A percentile compares a stretch with the other conserved stretches of the same genome.
These are phyloP conservation scores for Schizophyllum commune DNA, from an alignment of 1,284 basidiomycete genomes.

Conservation along the genomic window DNA sequence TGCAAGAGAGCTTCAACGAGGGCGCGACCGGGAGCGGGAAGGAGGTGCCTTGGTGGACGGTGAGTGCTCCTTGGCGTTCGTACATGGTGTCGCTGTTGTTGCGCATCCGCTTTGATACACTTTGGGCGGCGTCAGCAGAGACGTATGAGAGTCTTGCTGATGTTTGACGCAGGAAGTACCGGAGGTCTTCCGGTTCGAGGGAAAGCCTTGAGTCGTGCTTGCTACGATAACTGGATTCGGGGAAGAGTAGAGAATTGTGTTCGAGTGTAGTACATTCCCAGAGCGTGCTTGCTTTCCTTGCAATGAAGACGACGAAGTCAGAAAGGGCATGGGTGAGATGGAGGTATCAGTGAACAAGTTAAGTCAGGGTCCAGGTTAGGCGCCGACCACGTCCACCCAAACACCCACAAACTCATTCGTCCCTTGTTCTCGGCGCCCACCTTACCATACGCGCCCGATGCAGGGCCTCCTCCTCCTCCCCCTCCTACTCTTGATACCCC, in stretches of 20 bases:
- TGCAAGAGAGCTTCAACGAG: slow-evolving; percentile 70
- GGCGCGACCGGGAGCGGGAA: slow-evolving; percentile 63
- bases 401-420: not conserved
- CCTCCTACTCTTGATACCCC: not conserved
- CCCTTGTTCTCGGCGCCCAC: not conserved
- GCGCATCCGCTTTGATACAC: not conserved
- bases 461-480: not conserved
- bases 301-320: too few species aligned
- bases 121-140: not conserved
- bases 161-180: slow-evolving; percentile 37
- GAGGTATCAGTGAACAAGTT: too few species aligned
- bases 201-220: slow-evolving; percentile 19
- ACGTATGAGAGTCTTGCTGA: not conserved
- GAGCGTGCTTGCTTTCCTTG: too few species aligned
- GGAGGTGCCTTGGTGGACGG: slow-evolving; percentile 67
- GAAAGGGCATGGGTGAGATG: too few species aligned
- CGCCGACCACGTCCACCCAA: not conserved
- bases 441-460: not conserved
- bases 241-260: not conserved
- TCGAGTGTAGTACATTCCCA: too few species aligned
- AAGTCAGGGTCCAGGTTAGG: not conserved
- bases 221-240: too few species aligned
- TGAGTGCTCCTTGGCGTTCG: slow-evolving; percentile 19
- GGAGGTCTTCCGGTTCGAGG: slow-evolving; percentile 71
- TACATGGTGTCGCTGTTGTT: not conserved